Base-by-base conservation (phyloP, 2,329 filamentous ascomycete genomes). In the Colletotrichum lentis region DNA sequence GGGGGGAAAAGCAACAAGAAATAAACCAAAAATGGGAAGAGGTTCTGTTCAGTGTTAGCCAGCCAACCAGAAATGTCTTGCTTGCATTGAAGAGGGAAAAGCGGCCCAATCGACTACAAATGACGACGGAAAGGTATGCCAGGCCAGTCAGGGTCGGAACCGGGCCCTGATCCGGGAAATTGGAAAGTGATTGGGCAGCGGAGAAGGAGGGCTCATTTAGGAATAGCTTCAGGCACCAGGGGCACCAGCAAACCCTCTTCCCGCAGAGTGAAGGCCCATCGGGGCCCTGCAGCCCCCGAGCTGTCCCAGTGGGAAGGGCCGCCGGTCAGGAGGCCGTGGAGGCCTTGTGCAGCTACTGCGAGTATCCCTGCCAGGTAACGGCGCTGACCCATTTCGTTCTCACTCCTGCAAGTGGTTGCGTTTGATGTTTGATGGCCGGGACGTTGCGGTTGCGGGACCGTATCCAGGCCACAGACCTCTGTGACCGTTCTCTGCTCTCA, bases 171-270 rank as follows among this genome's bases (percentile, higher is more conserved):
- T 18, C 55, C 56, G 66, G 50, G 66, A 69, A 69, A 61, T 69
- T 69, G 62, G 50, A 60, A 66, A 50, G 50, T 61, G 54, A 66
- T 69, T 69, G 66, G 66, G 55, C 39, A 61, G 66, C 56, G 50
- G 62, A 47, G n/a, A 55, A 44, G 18, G 50, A 41, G n/a, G 59
- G n/a, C 65, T 47, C 18, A 14, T 60, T 66, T 20, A 24, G 55
- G 62, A 66, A 59, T 69, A 61, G 62, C 62, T 49, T 52, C 66
- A 69, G 66, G 66, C 62, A 69, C 66, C 49, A 27, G 62, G 24
- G 35, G 27, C 55, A 39, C 64, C 59, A 64, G 64, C 52, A 57
- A 64, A 58, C 64, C 59, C 53, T 64, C 59, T 67, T 57, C 31
- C 54, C 54, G 54, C 54, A 41, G 18, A 56, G 39, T 56, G 54